Conservation (phyloP, 768 basidiomycete genomes). For the Melanogaster broomeanus region DNA sequence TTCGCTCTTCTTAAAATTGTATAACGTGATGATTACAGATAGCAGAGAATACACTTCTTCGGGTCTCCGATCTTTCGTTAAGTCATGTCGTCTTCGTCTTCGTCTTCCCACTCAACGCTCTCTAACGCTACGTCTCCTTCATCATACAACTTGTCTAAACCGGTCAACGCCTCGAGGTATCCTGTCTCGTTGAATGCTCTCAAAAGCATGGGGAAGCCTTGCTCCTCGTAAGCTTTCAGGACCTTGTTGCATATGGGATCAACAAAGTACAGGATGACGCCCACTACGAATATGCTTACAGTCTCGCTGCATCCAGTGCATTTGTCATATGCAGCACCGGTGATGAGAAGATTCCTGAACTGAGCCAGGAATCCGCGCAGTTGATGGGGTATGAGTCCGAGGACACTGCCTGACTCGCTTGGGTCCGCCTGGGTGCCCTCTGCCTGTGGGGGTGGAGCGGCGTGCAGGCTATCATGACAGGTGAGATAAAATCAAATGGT, state of each 20-base stretch:
- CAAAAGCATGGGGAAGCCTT: constrained; percentile 79
- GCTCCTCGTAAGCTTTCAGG: constrained; percentile 74
- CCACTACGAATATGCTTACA: constrained; percentile 41
- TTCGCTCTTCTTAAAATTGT: too few species aligned
- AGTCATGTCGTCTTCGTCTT: constrained; percentile 26
- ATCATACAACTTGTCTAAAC: constrained; percentile 72
- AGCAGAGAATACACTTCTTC: too few species aligned
- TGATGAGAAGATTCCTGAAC: constrained; percentile 82
- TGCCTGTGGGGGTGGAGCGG: constrained; percentile 59
- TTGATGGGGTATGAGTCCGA: constrained; percentile 93
- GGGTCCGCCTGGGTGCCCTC: constrained; percentile 28
- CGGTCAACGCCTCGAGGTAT: constrained; percentile 74
- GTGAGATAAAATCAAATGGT: background rate
- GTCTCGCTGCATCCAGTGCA: constrained; percentile 91
- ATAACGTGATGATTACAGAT: too few species aligned
- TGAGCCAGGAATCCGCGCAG: constrained; percentile 87
- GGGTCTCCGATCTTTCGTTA: too few species aligned
- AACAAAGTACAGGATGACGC: background rate
- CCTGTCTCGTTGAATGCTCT: constrained; percentile 81
- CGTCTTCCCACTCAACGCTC: constrained; percentile 77
- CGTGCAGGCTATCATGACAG: constrained; percentile 48
- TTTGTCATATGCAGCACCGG: constrained; percentile 80
- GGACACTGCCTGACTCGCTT: constrained; percentile 47
- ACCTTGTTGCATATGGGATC: constrained; percentile 48
- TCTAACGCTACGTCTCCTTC: constrained; percentile 76